Conservation (phyloP, 2,329 filamentous ascomycete genomes). For the Emmonsia crescens region DNA sequence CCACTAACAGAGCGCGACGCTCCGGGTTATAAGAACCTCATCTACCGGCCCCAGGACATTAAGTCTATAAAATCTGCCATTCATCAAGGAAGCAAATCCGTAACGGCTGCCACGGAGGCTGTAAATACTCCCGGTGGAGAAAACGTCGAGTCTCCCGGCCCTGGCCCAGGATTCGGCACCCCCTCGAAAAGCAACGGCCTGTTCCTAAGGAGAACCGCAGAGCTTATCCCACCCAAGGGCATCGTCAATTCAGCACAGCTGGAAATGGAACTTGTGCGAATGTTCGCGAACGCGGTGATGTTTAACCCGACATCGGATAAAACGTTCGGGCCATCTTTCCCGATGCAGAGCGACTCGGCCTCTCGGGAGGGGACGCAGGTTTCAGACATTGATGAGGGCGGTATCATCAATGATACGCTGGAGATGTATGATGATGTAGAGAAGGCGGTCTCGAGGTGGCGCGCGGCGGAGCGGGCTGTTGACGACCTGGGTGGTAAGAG, state of each 20-base stretch:
- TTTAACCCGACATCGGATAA: conserved; percentile 79
- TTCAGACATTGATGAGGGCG: conserved; percentile 63
- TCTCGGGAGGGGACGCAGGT: conserved; percentile 34
- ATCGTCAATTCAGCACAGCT: conserved; percentile 91
- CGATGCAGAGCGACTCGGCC: conserved; percentile 34
- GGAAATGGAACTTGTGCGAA: conserved; percentile 85
- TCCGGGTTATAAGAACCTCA: conserved; percentile 62
- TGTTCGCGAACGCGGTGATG: conserved; percentile 98
- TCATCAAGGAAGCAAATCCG: conserved; percentile 35
- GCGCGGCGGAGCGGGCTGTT: conserved; percentile 51
- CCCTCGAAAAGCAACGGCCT: conserved; percentile 31
- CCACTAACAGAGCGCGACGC: conserved; percentile 65
- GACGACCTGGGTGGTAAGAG: conserved; percentile 29
- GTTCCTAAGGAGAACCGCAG: conserved; percentile 49
- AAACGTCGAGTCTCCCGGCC: conserved; percentile 42
- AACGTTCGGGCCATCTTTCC: conserved; percentile 55
- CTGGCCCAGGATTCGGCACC: conserved; percentile 17
- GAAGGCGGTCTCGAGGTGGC: conserved; percentile 62
- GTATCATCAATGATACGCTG: conserved; percentile 73
- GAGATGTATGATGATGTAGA: conserved; percentile 88
- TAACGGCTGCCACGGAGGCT: conserved; percentile 40
- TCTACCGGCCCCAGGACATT: conserved; percentile 64
- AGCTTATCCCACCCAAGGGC: conserved; percentile 72
- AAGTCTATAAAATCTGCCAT: conserved; percentile 68
- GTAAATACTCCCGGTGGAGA: conserved; percentile 53